Percentiles rank a stretch among this genome's conserved stretches.
These are phyloP conservation scores for Aureobasidium sp. DNA, from an alignment of 2,329 filamentous ascomycete genomes.

Conservation along the genomic window DNA sequence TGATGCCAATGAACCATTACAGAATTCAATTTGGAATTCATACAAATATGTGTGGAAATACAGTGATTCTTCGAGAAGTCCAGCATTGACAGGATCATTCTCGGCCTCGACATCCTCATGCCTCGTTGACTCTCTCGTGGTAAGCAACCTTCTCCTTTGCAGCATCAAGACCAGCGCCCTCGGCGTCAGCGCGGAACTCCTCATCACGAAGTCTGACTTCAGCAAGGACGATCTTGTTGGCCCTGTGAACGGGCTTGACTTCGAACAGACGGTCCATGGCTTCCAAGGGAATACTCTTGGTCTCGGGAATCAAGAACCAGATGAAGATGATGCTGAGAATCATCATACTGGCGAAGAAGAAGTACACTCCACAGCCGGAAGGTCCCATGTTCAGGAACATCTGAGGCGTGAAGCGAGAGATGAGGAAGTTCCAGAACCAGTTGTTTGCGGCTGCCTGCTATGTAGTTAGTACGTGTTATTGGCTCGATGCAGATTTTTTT, in stretches of 20 bases:
- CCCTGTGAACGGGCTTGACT: conserved; percentile 36
- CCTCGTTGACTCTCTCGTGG: conserved; percentile 20
- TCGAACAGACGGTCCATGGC: conserved; percentile 42
- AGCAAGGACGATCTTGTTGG: conserved; percentile 34
- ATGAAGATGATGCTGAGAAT: conserved; percentile 39
- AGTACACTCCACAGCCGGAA: conserved; percentile 34
- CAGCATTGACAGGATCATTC: too few relatives aligned
- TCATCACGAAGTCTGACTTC: conserved; percentile 31
- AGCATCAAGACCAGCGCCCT: conserved; percentile 29
- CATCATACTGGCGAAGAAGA: conserved; percentile 45
- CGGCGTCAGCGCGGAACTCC: conserved; percentile 37
- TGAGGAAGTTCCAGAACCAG: conserved; percentile 67
- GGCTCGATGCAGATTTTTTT: not conserved
- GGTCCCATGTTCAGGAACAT: conserved; percentile 46
- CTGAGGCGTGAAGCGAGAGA: conserved; percentile 59
- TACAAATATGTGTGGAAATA: too few relatives aligned
- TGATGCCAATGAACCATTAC: too few relatives aligned
- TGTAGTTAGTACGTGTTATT: not conserved
- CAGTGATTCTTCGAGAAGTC: too few relatives aligned
- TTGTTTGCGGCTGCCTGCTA: conserved; percentile 57
- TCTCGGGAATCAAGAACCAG: conserved; percentile 39
- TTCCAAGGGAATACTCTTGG: conserved; percentile 41
- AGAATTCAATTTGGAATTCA: too few relatives aligned
- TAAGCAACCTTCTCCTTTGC: conserved; percentile 33
- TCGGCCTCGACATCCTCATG: not conserved